A percentile compares a stretch with the other conserved stretches of the same genome.
phyloP scores from a whole-genome alignment of 352 stramenopile genomes.

The Phytophthora rubi region DNA sequence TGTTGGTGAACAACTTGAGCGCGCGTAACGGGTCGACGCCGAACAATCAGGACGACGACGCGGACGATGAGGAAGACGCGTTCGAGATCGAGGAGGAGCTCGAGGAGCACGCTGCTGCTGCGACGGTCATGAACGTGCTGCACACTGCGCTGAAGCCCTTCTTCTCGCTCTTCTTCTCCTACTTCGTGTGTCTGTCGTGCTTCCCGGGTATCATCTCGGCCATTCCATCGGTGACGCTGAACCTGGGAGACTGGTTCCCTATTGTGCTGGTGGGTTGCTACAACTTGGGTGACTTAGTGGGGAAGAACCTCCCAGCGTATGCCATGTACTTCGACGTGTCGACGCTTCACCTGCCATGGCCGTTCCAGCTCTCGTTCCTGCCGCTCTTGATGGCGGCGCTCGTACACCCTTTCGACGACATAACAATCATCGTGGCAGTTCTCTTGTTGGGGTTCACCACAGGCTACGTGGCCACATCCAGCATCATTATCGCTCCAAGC shows the following conservation, averaged over 20 bases:
- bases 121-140: slow-evolving; percentile 64
- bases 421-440: slow-evolving; percentile 57
- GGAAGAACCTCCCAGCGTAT: slow-evolving; percentile 81
- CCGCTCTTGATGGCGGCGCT: slow-evolving; percentile 71
- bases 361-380: slow-evolving; percentile 69
- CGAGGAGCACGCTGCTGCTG: slow-evolving; percentile 47
- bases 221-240: slow-evolving; percentile 65
- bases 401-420: slow-evolving; percentile 62
- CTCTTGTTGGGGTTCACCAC: slow-evolving; percentile 69
- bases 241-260: slow-evolving; percentile 73
- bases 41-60: slow-evolving; percentile 32
- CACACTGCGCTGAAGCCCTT: slow-evolving; percentile 74
- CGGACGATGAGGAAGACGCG: slow-evolving; percentile 49
- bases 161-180: slow-evolving; percentile 80
- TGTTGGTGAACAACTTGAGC: slow-evolving; percentile 43
- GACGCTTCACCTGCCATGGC: slow-evolving; percentile 72
- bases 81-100: slow-evolving; percentile 40
- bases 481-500: slow-evolving; percentile 77
- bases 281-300: slow-evolving; percentile 77
- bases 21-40: slow-evolving; percentile 21
- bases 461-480: slow-evolving; percentile 80
- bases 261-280: slow-evolving; percentile 80
- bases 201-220: slow-evolving; percentile 82
- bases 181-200: slow-evolving; percentile 79
- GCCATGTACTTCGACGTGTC: slow-evolving; percentile 73